phyloP scores from a whole-genome alignment of 2,329 filamentous ascomycete species.

The Talaromyces sp. region DNA sequence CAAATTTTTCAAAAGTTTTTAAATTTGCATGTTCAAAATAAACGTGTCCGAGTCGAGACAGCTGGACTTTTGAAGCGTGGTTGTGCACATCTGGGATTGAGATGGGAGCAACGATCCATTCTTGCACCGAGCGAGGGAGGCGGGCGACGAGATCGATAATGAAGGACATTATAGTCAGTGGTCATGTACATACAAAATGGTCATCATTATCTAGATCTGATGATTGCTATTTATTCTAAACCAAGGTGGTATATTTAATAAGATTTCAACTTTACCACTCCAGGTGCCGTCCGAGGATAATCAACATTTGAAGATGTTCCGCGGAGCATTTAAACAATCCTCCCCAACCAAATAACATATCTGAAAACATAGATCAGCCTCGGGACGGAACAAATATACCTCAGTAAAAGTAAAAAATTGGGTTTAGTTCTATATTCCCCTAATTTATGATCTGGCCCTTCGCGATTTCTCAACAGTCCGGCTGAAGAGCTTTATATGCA shows the following conservation, averaged over 20 bases:
- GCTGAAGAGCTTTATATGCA: background rate
- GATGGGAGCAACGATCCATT: constrained; percentile 14
- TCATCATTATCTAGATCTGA: background rate
- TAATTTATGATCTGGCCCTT: background rate
- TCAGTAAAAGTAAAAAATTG: background rate
- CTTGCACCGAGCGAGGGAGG: constrained; percentile 13
- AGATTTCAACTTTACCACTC: background rate
- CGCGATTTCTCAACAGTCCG: background rate
- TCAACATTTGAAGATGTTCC: background rate
- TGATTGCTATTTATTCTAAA: background rate
- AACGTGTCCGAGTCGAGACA: constrained; percentile 25
- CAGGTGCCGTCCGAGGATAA: background rate
- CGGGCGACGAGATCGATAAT: constrained; percentile 14
- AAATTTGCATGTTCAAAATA: constrained; percentile 28
- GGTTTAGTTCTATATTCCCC: background rate
- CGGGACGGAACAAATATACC: background rate
- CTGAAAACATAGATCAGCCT: background rate
- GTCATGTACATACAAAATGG: background rate
- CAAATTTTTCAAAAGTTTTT: constrained; percentile 21
- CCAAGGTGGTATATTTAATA: background rate
- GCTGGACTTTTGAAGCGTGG: constrained; percentile 20
- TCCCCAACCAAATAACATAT: background rate
- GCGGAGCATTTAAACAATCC: background rate
- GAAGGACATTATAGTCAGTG: background rate
- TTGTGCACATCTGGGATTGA: constrained; percentile 19